Percentiles rank a stretch among this genome's conserved stretches.
These are phyloP conservation scores for Sanguinoderma infundibulare DNA, from an alignment of 1,284 basidiomycete species.

Conservation along the genomic window DNA sequence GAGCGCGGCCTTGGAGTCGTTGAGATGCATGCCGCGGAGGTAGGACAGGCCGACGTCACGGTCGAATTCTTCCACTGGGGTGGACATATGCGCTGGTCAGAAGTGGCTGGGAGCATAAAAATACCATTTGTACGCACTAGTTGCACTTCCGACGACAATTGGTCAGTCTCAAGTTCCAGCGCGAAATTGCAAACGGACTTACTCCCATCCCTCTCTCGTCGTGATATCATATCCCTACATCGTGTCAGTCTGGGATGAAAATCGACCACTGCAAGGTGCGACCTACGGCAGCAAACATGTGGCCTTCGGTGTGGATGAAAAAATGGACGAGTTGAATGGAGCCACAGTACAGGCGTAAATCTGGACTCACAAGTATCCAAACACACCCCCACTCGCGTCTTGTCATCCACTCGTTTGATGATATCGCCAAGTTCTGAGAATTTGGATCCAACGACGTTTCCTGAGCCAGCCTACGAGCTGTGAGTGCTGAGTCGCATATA, in stretches of 20 bases:
- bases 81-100: neutral
- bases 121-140: slow-evolving; percentile 5
- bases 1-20: slow-evolving; percentile 76
- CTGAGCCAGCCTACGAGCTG: slow-evolving; percentile 68
- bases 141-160: neutral
- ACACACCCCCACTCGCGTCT: slow-evolving; percentile 79
- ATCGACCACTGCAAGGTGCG: neutral
- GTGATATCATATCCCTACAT: slow-evolving; percentile 80
- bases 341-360: neutral
- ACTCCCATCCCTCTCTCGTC: slow-evolving; percentile 70
- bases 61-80: slow-evolving; percentile 65
- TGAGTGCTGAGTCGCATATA: neutral
- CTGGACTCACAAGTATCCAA: slow-evolving; percentile 80
- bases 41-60: slow-evolving; percentile 71
- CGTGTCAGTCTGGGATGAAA: neutral
- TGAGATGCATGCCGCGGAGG: slow-evolving; percentile 83
- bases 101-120: too few species aligned
- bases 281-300: slow-evolving; percentile 79
- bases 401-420: slow-evolving; percentile 76
- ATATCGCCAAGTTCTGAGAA: slow-evolving; percentile 75
- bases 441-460: slow-evolving; percentile 78
- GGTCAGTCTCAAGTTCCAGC: neutral
- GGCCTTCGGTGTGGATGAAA: slow-evolving; percentile 49
- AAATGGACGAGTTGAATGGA: neutral
- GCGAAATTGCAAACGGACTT: slow-evolving; percentile 33